These are phyloP conservation scores for Coniochaeta prunicola DNA, from an alignment of 2,329 filamentous ascomycete species.

Conservation along the genomic window DNA sequence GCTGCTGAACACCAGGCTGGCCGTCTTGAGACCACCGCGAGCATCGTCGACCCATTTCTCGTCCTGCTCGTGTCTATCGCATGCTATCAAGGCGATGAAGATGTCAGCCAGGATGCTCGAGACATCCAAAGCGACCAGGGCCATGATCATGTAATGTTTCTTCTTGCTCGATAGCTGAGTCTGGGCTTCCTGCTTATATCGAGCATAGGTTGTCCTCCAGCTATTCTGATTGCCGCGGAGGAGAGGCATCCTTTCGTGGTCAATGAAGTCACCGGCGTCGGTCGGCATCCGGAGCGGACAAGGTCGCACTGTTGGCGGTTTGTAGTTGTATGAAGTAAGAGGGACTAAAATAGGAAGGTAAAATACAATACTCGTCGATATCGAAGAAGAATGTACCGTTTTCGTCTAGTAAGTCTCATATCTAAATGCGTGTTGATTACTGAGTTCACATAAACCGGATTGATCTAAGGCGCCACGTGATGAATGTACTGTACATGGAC, in stretches of 20 bases:
- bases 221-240: neutral
- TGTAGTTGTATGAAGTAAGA: too few relatives aligned
- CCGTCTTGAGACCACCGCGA: constrained; percentile 34
- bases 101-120: constrained; percentile 37
- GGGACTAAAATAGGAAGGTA: too few relatives aligned
- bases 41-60: constrained; percentile 33
- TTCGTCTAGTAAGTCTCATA: neutral
- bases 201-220: neutral
- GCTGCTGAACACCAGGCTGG: constrained; percentile 53
- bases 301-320: neutral
- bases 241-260: neutral
- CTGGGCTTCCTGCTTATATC: neutral
- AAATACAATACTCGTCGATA: too few relatives aligned
- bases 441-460: neutral
- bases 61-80: constrained; percentile 32
- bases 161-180: constrained; percentile 14
- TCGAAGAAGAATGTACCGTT: neutral
- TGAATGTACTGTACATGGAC: neutral
- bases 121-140: constrained; percentile 37
- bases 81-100: constrained; percentile 40
- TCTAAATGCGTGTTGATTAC: neutral
- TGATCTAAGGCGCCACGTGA: neutral
- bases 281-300: neutral
- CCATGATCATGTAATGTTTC: constrained; percentile 38
- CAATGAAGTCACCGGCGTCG: neutral